Evolutionary conservation across 768 basidiomycete species (phyloP), one percentile per base, ranked within the genome.

Genomic region (Ephemerocybe angulata): DNA sequence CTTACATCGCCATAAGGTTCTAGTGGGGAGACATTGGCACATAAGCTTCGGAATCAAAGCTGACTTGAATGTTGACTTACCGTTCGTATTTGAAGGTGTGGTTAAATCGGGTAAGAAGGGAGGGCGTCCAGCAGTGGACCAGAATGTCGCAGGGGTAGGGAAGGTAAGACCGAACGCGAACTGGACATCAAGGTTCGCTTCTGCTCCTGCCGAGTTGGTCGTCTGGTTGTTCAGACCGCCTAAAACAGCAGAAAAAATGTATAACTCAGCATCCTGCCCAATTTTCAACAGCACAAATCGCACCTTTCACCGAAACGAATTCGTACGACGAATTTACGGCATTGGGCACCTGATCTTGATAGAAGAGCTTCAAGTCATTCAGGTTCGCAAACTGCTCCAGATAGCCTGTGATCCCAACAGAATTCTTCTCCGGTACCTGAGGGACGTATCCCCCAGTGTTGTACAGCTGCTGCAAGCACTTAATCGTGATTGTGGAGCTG

Each of bases 101-200:
- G 48, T 40, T 0, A 57, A 21, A 56, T 85, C 82, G 1, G 83
- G 77, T 10, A 68, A 74, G 66, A 79, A 87, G 21, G 83, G 84
- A 2, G 86, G 84, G 3, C 72, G 58, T 4, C 88, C 87, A 15
- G 73, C 78, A 22, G 86, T 88, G 0, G 86, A 81, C 59, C 73
- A 88, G 59, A 84, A 84, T 3, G 77, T 82, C 5, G 64, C 68
- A 3, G 79, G 79, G 5, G 79, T 86, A 1, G 87, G 87, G 62
- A 77, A 78, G 4, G 84, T 74, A 25, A 90, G 53, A 19, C 87
- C 88, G 55, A 79, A 84, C 1, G 79, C 84, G 65, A 83, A 86
- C 61, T 88, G 86, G 3, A 79, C 77, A 57, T 89, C 87, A 25
- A 89, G 68, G 58, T 85, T 76, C 3, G 87, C 88, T 65, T 91